Evolutionary conservation across 2,329 filamentous ascomycete genomes (phyloP).

Genomic region (Lasiodiplodia citricola): DNA sequence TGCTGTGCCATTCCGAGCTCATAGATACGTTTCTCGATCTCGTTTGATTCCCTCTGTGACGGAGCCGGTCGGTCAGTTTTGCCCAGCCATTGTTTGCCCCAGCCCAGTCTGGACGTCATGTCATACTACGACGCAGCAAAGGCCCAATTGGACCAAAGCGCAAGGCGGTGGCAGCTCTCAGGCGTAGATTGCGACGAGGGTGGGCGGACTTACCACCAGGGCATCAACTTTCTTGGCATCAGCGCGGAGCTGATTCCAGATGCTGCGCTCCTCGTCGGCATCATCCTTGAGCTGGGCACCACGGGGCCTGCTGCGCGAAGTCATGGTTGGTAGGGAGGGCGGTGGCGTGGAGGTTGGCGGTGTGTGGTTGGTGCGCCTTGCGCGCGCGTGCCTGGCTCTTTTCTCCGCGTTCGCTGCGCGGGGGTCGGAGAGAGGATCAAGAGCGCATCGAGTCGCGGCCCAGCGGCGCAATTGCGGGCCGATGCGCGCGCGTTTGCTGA

Average conservation of each 20-base stretch:
- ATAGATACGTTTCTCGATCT: slow-evolving; percentile 26
- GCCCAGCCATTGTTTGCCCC: neutral
- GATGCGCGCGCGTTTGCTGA: neutral
- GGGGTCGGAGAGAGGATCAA: slow-evolving; percentile 11
- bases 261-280: slow-evolving; percentile 55
- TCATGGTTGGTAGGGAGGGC: slow-evolving; percentile 41
- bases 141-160: neutral
- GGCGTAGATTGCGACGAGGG: neutral
- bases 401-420: slow-evolving; percentile 21
- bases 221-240: slow-evolving; percentile 53
- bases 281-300: slow-evolving; percentile 53
- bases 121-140: neutral
- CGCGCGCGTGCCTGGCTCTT: slow-evolving; percentile 21
- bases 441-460: slow-evolving; percentile 3
- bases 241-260: slow-evolving; percentile 55
- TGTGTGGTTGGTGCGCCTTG: slow-evolving; percentile 4
- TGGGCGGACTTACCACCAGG: slow-evolving; percentile 50
- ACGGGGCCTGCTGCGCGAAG: slow-evolving; percentile 52
- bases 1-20: slow-evolving; percentile 25
- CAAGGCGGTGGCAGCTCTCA: neutral
- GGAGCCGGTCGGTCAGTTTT: neutral
- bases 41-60: slow-evolving; percentile 25
- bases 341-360: neutral
- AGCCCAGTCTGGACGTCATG: neutral
- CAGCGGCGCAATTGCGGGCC: neutral